These are phyloP conservation scores for Chaetomium fimeti DNA, from an alignment of 495 filamentous ascomycete species.

Conservation along the genomic window DNA sequence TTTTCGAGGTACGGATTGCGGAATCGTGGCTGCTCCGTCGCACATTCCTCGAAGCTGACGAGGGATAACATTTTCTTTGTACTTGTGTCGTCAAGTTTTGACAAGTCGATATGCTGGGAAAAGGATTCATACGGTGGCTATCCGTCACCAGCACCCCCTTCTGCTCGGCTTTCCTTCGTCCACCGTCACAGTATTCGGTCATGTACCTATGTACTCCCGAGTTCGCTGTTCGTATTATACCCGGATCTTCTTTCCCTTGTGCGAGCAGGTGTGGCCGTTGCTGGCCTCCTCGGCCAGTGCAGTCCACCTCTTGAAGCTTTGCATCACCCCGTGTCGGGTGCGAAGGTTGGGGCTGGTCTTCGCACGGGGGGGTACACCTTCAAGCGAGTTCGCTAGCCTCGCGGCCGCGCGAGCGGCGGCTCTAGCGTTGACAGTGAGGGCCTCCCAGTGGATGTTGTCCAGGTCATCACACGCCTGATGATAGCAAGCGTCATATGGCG, in stretches of 20 bases:
- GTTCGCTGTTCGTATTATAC: constrained; percentile 5
- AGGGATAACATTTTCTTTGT: too few species aligned
- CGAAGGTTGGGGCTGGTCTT: constrained; percentile 28
- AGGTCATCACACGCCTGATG: constrained; percentile 59
- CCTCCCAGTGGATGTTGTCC: constrained; percentile 58
- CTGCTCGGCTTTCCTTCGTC: not conserved
- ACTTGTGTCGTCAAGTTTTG: too few species aligned
- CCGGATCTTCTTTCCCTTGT: constrained; percentile 14
- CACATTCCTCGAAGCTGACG: too few species aligned
- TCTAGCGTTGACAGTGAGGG: constrained; percentile 59
- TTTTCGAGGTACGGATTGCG: too few species aligned
- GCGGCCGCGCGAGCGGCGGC: constrained; percentile 57
- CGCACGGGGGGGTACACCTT: constrained; percentile 36
- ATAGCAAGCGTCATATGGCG: constrained; percentile 61
- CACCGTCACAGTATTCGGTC: not conserved
- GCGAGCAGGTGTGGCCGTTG: constrained; percentile 23
- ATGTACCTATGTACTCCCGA: not conserved
- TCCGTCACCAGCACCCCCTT: too few species aligned
- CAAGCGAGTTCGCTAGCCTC: constrained; percentile 49
- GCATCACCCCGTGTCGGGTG: constrained; percentile 18
- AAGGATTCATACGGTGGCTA: too few species aligned
- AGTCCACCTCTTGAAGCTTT: constrained; percentile 25
- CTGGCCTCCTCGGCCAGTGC: constrained; percentile 21
- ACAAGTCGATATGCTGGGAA: too few species aligned
- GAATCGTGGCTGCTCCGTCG: too few species aligned